These are phyloP conservation scores for Rutstroemia sp. DNA, from an alignment of 2,329 filamentous ascomycete genomes.

Conservation along the genomic window DNA sequence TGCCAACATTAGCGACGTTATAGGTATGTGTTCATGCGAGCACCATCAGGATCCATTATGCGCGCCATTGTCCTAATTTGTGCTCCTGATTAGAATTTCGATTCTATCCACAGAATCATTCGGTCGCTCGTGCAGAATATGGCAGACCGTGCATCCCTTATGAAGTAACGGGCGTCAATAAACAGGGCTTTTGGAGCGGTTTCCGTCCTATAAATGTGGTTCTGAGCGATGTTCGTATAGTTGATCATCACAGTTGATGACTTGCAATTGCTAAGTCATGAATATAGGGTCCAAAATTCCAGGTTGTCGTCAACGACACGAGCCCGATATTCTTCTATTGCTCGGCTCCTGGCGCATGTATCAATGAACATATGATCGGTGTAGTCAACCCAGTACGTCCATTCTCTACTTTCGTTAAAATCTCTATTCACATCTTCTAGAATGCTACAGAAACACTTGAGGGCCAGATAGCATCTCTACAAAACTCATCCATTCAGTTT, in stretches of 20 bases:
- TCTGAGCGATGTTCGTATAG: constrained; percentile 32
- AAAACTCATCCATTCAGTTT: constrained; percentile 16
- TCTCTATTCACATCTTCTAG: constrained; percentile 1
- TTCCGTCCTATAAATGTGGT: constrained; percentile 38
- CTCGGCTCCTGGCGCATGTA: constrained; percentile 58
- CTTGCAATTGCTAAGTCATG: background rate
- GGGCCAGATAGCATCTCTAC: constrained; percentile 16
- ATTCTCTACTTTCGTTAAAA: background rate
- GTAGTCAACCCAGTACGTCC: constrained; percentile 61
- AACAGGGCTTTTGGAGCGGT: constrained; percentile 47
- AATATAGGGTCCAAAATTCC: constrained; percentile 33
- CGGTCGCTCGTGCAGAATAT: constrained; percentile 52
- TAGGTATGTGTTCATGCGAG: constrained; percentile 13
- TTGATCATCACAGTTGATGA: background rate
- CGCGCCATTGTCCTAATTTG: no score
- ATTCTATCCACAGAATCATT: constrained; percentile 57
- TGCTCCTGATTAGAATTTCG: constrained; percentile 35
- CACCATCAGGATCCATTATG: no score
- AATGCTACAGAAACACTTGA: constrained; percentile 21
- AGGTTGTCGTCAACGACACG: constrained; percentile 50
- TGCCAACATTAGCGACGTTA: constrained; percentile 20
- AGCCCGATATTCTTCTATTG: constrained; percentile 65
- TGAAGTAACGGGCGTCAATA: constrained; percentile 44
- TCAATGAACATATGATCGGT: constrained; percentile 62
- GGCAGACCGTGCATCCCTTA: constrained; percentile 56